phyloP scores from a whole-genome alignment of 306 rosid genomes.

The Benincasa hispida region DNA sequence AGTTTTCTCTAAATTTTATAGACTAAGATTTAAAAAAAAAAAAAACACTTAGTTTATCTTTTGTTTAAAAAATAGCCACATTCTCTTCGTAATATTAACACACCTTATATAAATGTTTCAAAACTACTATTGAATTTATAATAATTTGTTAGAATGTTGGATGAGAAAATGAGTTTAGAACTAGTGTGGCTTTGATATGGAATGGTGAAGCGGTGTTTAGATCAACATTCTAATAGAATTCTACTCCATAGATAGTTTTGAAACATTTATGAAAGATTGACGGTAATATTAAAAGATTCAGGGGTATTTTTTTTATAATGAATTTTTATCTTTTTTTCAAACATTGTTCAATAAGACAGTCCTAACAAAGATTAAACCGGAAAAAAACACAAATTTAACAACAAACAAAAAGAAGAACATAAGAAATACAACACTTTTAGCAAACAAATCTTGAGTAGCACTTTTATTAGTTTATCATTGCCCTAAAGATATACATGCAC shows the following conservation, averaged over 20 bases:
- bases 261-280: neutral
- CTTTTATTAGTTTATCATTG: neutral
- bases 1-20: neutral
- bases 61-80: too few species aligned
- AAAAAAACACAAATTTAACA: too few species aligned
- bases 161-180: too few species aligned
- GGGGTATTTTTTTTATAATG: too few species aligned
- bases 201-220: too few species aligned
- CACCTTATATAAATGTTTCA: neutral
- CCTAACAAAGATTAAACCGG: neutral
- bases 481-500: conserved; percentile 6
- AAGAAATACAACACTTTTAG: neutral
- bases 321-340: neutral
- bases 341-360: neutral
- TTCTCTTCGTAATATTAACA: too few species aligned
- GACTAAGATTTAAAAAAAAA: neutral
- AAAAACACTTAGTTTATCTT: neutral
- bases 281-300: too few species aligned
- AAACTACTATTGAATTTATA: too few species aligned
- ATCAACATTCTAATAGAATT: too few species aligned
- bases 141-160: too few species aligned
- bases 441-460: neutral
- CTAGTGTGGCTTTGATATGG: too few species aligned
- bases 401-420: neutral
- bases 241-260: too few species aligned